Percentiles rank a stretch among this genome's conserved stretches.
Evolutionary conservation across 2,329 filamentous ascomycete genomes (phyloP).

Genomic region (Ampelomyces quisqualis): DNA sequence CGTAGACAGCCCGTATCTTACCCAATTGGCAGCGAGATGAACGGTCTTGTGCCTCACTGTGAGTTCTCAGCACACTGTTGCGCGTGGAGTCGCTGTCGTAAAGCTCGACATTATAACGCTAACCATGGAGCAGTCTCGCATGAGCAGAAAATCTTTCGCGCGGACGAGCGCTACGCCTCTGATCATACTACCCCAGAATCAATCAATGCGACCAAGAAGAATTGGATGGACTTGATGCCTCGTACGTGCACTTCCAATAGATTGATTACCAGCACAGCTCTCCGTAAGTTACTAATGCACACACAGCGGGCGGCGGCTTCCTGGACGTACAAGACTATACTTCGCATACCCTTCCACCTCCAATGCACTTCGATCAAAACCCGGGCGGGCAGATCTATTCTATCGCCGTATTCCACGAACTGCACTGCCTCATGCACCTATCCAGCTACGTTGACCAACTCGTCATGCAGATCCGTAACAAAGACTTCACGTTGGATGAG

Average conservation of each 20-base stretch:
- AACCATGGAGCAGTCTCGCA: conserved; percentile 9
- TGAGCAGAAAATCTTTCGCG: conserved; percentile 14
- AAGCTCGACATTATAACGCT: background rate
- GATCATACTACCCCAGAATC: conserved; percentile 18
- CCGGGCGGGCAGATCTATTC: conserved; percentile 12
- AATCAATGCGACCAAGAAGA: conserved; percentile 11
- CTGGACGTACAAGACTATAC: conserved; percentile 10
- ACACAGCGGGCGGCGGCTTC: conserved; percentile 19
- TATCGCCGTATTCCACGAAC: conserved; percentile 22
- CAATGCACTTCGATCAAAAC: conserved; percentile 14
- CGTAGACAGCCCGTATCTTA: conserved; percentile 7
- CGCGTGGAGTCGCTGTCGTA: background rate
- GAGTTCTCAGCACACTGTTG: background rate
- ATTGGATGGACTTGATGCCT: conserved; percentile 14
- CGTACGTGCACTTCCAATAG: too few species aligned
- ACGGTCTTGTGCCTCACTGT: conserved; percentile 18
- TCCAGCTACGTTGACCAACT: conserved; percentile 15
- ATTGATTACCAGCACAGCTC: background rate
- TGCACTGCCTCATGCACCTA: conserved; percentile 23
- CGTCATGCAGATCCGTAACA: conserved; percentile 18
- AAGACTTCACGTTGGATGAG: conserved; percentile 17
- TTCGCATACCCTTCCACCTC: conserved; percentile 13
- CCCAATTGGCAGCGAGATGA: conserved; percentile 14
- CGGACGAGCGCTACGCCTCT: conserved; percentile 15
- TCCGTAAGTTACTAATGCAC: background rate